A percentile compares a stretch with the other conserved stretches of the same genome.
These are phyloP conservation scores for Diutina sp. DNA, from an alignment of 1,139 yeast species.

Conservation along the genomic window DNA sequence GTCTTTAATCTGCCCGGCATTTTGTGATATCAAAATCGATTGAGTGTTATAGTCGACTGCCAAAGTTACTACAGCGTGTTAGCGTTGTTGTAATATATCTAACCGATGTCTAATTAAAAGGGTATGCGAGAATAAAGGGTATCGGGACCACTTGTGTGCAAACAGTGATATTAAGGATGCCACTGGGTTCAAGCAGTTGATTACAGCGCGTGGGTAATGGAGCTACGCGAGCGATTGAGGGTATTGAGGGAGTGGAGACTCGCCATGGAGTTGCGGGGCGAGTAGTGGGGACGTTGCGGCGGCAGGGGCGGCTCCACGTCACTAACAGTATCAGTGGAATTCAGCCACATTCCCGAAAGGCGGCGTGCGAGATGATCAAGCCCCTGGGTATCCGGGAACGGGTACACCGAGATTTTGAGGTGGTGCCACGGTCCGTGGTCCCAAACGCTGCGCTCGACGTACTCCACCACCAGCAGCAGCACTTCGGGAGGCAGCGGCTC, in stretches of 20 bases:
- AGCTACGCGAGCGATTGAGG: slow-evolving; percentile 21
- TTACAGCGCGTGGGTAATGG: neutral
- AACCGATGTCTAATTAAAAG: too few relatives aligned
- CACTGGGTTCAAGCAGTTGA: neutral
- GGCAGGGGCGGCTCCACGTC: neutral
- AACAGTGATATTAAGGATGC: too few relatives aligned
- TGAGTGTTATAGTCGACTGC: too few relatives aligned
- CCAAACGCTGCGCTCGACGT: neutral
- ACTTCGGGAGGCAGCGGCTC: neutral
- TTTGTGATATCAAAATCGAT: too few relatives aligned
- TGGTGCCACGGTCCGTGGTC: neutral
- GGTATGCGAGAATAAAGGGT: too few relatives aligned
- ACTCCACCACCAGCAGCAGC: slow-evolving; percentile 1
- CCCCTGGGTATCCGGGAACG: neutral
- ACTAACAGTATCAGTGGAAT: neutral
- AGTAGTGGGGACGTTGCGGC: neutral
- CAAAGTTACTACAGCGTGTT: too few relatives aligned
- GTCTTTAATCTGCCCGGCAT: too few relatives aligned
- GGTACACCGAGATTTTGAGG: neutral
- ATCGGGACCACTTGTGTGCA: too few relatives aligned
- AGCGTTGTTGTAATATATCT: too few relatives aligned
- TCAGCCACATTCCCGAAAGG: neutral
- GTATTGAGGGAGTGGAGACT: slow-evolving; percentile 32
- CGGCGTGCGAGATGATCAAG: neutral
- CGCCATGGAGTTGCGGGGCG: slow-evolving; percentile 19